phyloP scores from a whole-genome alignment of 2,329 filamentous ascomycete species.

The Acarospora socialis region DNA sequence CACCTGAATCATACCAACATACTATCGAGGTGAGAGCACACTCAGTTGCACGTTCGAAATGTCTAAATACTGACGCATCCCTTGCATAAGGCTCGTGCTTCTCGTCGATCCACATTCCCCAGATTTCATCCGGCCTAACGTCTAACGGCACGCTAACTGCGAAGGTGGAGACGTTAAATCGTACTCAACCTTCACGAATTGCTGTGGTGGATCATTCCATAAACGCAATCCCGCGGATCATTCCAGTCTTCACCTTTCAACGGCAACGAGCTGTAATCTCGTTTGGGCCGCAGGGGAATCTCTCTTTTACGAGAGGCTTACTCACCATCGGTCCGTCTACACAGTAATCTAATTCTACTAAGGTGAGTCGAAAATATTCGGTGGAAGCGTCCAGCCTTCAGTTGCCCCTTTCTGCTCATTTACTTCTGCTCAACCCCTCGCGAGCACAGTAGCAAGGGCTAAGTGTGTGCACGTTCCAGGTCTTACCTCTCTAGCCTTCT shows the following conservation, averaged over 20 bases:
- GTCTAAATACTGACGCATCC: no score
- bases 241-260: background rate
- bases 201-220: background rate
- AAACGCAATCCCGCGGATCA: background rate
- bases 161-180: no score
- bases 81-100: no score
- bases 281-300: no score
- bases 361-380: background rate
- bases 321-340: background rate
- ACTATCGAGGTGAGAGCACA: no score
- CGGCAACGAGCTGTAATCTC: background rate
- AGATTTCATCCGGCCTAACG: no score
- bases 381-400: background rate
- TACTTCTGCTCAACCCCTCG: background rate
- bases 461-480: conserved; percentile 1
- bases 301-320: background rate
- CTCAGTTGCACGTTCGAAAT: no score
- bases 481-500: background rate
- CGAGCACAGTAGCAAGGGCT: background rate
- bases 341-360: background rate
- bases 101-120: no score
- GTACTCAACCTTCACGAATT: no score
- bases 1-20: no score
- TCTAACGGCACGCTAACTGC: no score
- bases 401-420: background rate